phyloP scores from a whole-genome alignment of 345 rosid species.

The Hibiscus trionum region DNA sequence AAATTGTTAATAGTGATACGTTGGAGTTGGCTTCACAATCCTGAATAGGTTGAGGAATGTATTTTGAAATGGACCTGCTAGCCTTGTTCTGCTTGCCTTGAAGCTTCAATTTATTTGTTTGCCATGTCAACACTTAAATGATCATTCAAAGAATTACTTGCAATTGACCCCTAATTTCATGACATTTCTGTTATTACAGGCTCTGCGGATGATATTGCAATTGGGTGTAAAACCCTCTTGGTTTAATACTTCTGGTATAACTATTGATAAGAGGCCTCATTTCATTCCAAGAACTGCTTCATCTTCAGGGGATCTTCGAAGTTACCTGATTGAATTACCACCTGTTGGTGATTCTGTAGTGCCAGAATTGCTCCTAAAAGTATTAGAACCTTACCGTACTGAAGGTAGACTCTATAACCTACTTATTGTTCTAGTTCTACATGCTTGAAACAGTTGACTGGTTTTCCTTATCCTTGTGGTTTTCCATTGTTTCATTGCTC shows the following conservation, averaged over 20 bases:
- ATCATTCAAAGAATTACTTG: neutral
- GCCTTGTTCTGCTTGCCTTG: neutral
- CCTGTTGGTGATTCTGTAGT: constrained; percentile 80
- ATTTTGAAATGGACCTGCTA: neutral
- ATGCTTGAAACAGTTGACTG: constrained; percentile 3
- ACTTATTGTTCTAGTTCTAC: constrained; percentile 8
- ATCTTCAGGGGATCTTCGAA: constrained; percentile 68
- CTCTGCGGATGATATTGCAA: constrained; percentile 90
- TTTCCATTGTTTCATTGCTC: constrained; percentile 15
- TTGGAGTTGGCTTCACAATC: neutral
- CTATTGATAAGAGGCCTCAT: constrained; percentile 68
- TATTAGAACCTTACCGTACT: constrained; percentile 79
- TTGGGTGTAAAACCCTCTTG: constrained; percentile 93
- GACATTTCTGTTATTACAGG: constrained; percentile 39
- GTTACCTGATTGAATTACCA: constrained; percentile 79
- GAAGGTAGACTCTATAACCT: constrained; percentile 44
- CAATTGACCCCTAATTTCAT: constrained; percentile 3
- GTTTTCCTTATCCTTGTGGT: constrained; percentile 9
- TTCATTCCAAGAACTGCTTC: constrained; percentile 62
- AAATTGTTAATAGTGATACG: neutral
- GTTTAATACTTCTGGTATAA: constrained; percentile 78
- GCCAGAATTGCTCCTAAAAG: constrained; percentile 95
- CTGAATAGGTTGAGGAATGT: neutral
- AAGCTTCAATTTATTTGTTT: constrained; percentile 3
- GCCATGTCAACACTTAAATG: constrained; percentile 1